phyloP scores from a whole-genome alignment of 257 asterid species.

The Solanum rostratum region DNA sequence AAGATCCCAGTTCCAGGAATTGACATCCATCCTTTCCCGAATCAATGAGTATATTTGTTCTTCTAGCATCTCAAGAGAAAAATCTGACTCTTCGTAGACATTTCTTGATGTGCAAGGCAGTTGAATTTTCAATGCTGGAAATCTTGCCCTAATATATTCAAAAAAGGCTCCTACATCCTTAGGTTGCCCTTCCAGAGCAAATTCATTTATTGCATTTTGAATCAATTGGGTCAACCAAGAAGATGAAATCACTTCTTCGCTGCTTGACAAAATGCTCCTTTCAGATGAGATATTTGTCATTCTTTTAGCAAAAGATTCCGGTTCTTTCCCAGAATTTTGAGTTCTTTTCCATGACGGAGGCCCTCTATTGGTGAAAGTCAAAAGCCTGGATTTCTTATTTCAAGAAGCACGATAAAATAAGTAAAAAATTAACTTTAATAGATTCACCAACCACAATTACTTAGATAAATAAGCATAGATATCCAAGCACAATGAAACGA shows the following conservation, averaged over 20 bases:
- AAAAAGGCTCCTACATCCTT: constrained; percentile 50
- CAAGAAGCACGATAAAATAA: constrained; percentile 19
- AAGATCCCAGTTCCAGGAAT: constrained; percentile 15
- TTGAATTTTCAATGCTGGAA: constrained; percentile 49
- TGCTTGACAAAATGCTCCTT: constrained; percentile 15
- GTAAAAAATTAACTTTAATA: neutral
- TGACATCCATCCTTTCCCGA: constrained; percentile 27
- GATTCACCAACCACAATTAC: neutral
- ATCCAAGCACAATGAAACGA: neutral
- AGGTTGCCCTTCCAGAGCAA: constrained; percentile 51
- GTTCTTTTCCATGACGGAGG: constrained; percentile 74
- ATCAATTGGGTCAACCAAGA: constrained; percentile 44
- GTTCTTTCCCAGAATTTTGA: constrained; percentile 45
- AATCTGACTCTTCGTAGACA: constrained; percentile 17
- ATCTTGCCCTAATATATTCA: constrained; percentile 44
- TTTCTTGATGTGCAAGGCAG: constrained; percentile 26
- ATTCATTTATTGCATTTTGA: constrained; percentile 56
- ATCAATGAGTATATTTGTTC: constrained; percentile 43
- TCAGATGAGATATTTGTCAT: constrained; percentile 16
- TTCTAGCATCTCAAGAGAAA: constrained; percentile 54
- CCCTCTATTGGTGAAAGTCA: constrained; percentile 51
- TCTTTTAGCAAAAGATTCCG: constrained; percentile 17
- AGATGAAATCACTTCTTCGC: constrained; percentile 21
- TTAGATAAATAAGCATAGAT: neutral
- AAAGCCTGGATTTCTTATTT: constrained; percentile 86